Percentiles rank a stretch among this genome's conserved stretches.
Evolutionary conservation across 2,329 filamentous ascomycete genomes (phyloP).

Genomic region (Emmonsiellopsis sp.): DNA sequence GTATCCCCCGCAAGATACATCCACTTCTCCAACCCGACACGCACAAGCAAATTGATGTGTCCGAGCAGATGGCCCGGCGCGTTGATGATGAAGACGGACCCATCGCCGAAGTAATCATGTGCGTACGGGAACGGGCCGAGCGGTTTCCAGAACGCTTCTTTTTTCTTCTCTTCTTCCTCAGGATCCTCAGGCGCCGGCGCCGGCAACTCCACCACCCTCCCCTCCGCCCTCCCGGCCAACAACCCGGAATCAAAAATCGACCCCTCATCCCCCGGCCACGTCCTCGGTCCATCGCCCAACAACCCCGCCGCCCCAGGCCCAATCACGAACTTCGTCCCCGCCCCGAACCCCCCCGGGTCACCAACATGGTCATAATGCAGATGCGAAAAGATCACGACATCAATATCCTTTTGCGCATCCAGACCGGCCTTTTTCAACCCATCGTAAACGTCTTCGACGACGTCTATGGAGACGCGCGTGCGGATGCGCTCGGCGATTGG

Average conservation of each 20-base stretch:
- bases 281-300: slow-evolving; percentile 10
- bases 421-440: slow-evolving; percentile 15
- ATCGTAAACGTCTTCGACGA: slow-evolving; percentile 17
- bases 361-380: slow-evolving; percentile 23
- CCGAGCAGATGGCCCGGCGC: slow-evolving; percentile 20
- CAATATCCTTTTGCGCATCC: slow-evolving; percentile 11
- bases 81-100: slow-evolving; percentile 46
- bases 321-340: slow-evolving; percentile 15
- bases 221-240: slow-evolving; percentile 11
- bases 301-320: slow-evolving; percentile 16
- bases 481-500: slow-evolving; percentile 11
- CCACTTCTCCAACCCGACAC: slow-evolving; percentile 4
- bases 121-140: slow-evolving; percentile 26
- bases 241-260: slow-evolving; percentile 12
- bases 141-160: not conserved
- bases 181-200: slow-evolving; percentile 1
- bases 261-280: slow-evolving; percentile 14
- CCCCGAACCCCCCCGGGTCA: slow-evolving; percentile 17
- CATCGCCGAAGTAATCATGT: slow-evolving; percentile 47
- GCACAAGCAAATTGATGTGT: slow-evolving; percentile 15
- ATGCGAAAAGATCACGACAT: slow-evolving; percentile 22
- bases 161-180: not conserved
- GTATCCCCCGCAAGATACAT: slow-evolving; percentile 6
- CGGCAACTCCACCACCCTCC: slow-evolving; percentile 15
- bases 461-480: slow-evolving; percentile 7